Conservation (phyloP, 2,329 filamentous ascomycete species). For the Arthrobotrys megalospora region DNA sequence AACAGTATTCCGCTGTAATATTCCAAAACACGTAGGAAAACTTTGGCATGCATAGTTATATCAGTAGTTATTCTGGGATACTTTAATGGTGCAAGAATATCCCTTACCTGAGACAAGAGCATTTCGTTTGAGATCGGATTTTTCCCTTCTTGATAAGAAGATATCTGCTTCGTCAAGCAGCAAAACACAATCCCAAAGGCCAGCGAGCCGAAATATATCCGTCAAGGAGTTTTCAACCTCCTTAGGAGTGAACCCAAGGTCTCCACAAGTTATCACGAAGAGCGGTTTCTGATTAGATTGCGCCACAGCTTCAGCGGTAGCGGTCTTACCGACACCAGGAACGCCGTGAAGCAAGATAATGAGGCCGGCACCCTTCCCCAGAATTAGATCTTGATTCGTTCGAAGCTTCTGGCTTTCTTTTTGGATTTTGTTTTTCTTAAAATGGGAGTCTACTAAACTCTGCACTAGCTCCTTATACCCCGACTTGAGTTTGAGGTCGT, state of each 20-base stretch:
- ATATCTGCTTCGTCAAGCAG: constrained; percentile 67
- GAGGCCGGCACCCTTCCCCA: constrained; percentile 70
- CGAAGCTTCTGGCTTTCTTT: constrained; percentile 27
- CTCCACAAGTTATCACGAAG: constrained; percentile 71
- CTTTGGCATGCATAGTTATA: constrained; percentile 12
- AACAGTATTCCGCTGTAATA: constrained; percentile 65
- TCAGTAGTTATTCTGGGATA: neutral
- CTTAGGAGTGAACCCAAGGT: constrained; percentile 69
- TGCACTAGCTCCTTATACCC: constrained; percentile 69
- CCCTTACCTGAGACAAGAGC: constrained; percentile 61
- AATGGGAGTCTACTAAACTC: constrained; percentile 68
- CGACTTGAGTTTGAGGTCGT: constrained; percentile 68
- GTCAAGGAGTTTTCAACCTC: constrained; percentile 71
- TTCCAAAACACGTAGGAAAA: constrained; percentile 64
- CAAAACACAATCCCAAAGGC: constrained; percentile 69
- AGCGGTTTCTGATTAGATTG: constrained; percentile 67
- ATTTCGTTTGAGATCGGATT: constrained; percentile 63
- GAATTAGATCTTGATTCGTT: constrained; percentile 67
- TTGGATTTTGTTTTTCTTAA: constrained; percentile 64
- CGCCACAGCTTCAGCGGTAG: constrained; percentile 66
- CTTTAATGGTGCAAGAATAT: constrained; percentile 20
- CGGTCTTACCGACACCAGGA: constrained; percentile 71
- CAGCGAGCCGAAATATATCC: constrained; percentile 70
- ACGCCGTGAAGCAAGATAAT: constrained; percentile 70
- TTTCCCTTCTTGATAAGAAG: constrained; percentile 62